phyloP scores from a whole-genome alignment of 202 grass and related monocot genomes.

The Schoenoplectus tabernaemontani region DNA sequence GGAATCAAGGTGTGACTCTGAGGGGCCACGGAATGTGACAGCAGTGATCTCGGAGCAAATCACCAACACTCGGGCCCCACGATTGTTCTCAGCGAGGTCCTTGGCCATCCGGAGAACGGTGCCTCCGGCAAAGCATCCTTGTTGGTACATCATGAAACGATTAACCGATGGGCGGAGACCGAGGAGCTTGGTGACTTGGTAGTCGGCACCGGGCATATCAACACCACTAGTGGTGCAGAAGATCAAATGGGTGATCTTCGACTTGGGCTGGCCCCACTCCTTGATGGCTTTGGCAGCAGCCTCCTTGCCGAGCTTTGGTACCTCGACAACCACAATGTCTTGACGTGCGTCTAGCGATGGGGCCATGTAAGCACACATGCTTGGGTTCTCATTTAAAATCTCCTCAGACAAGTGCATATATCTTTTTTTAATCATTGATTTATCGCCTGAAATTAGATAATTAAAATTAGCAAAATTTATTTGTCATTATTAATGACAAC shows the following conservation, averaged over 20 bases:
- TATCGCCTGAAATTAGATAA: conserved; percentile 39
- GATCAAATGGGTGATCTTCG: conserved; percentile 51
- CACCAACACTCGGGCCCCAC: conserved; percentile 36
- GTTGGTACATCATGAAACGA: conserved; percentile 87
- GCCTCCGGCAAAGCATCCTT: conserved; percentile 67
- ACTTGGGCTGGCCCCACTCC: conserved; percentile 54
- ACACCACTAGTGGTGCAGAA: conserved; percentile 83
- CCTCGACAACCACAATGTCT: conserved; percentile 64
- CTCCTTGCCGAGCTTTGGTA: conserved; percentile 53
- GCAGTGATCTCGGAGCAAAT: conserved; percentile 60
- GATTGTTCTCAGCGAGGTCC: conserved; percentile 78
- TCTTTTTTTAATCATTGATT: conserved; percentile 64
- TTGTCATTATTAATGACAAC: background rate
- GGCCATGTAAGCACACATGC: conserved; percentile 71
- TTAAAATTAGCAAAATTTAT: background rate
- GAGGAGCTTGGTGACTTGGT: conserved; percentile 71
- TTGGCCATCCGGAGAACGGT: conserved; percentile 61
- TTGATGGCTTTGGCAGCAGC: conserved; percentile 57
- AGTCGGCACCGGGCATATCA: conserved; percentile 79
- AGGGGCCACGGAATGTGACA: conserved; percentile 35
- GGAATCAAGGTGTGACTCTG: conserved; percentile 55
- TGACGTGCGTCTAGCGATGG: conserved; percentile 61
- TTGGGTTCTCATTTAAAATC: conserved; percentile 41
- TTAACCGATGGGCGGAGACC: conserved; percentile 53
- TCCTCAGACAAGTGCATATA: conserved; percentile 72